Evolutionary conservation across 495 filamentous ascomycete species (phyloP), one percentile per base, ranked within the genome.

Genomic region (Daldinia loculata): DNA sequence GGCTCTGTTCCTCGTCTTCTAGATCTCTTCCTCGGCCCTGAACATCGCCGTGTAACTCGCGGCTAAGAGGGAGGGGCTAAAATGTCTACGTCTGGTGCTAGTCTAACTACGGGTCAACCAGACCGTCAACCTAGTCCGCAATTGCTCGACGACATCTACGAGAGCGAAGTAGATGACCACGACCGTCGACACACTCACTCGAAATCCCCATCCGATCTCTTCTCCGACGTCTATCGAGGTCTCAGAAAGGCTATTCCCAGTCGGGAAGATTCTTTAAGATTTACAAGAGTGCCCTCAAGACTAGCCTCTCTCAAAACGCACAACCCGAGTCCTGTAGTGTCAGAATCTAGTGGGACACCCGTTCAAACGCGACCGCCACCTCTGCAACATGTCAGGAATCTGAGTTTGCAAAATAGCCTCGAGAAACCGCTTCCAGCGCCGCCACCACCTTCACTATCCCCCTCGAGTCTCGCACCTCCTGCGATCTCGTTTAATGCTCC

Each of bases 391-490:
- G 84, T 74, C 43, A 77, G 82, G 30, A 83, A 80, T 65, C 55
- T 82, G 74, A 87, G 83, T 62, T 75, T 84, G 24, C 81, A 85
- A 53, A 77, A 84, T 58, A 85, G 81, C 74, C 81, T 83, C 59
- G 80, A 81, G 56, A 87, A 87, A 72, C 84, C 84, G 36, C 72
- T 86, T 45, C 84, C 84, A 52, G 82, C 84, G 64, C 80, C 81
- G 19, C 82, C 83, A 17, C 80, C 81, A 55, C 76, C 79, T 15
- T 73, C 76, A 60, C 74, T 80, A 12, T 82, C 81, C 2, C 80
- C 78, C 2, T 61, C 73, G 24, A 76, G 77, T 56, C 81, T 80
- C 9, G 56, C 76, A 55, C 76, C 79, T 4, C 79, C 80, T 7
- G 50, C 76, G 27, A 68, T 65, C 17, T 34, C 45, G 24, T 30